phyloP scores from a whole-genome alignment of 345 rosid genomes.

The Syzygium jambos region DNA sequence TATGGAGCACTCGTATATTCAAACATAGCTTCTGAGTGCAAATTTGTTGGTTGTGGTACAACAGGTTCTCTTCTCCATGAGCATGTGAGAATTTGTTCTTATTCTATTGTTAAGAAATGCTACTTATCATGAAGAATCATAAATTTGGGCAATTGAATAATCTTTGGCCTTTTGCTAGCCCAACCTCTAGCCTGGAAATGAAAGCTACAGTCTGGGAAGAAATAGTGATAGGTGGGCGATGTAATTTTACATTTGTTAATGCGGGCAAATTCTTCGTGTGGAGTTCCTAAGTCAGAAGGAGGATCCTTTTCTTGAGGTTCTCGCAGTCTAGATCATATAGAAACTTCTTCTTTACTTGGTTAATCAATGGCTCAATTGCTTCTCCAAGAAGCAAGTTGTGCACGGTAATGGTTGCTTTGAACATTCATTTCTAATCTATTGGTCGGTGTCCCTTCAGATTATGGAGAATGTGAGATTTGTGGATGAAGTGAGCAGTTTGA shows the following conservation, averaged over 20 bases:
- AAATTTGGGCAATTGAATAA: neutral
- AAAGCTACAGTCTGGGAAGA: neutral
- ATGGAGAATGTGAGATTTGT: constrained; percentile 76
- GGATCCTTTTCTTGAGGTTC: neutral
- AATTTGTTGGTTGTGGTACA: neutral
- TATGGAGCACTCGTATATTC: neutral
- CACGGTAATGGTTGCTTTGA: neutral
- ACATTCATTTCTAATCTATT: neutral
- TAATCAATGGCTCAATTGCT: neutral
- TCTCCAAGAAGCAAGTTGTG: neutral
- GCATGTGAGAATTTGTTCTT: neutral
- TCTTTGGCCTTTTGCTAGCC: neutral
- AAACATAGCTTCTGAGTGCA: neutral
- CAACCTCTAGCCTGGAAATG: neutral
- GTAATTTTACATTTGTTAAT: neutral
- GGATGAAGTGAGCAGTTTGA: constrained; percentile 59
- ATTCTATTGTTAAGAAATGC: neutral
- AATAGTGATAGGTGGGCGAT: neutral
- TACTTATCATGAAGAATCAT: neutral
- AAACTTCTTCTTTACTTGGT: neutral
- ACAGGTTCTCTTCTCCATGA: neutral
- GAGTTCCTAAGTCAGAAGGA: neutral
- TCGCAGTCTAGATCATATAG: neutral
- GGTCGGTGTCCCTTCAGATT: constrained; percentile 40
- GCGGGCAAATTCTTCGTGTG: neutral